Evolutionary conservation across 2,329 filamentous ascomycete species (phyloP), one percentile per base, ranked within the genome.

Genomic region (Mollisia scopiformis): DNA sequence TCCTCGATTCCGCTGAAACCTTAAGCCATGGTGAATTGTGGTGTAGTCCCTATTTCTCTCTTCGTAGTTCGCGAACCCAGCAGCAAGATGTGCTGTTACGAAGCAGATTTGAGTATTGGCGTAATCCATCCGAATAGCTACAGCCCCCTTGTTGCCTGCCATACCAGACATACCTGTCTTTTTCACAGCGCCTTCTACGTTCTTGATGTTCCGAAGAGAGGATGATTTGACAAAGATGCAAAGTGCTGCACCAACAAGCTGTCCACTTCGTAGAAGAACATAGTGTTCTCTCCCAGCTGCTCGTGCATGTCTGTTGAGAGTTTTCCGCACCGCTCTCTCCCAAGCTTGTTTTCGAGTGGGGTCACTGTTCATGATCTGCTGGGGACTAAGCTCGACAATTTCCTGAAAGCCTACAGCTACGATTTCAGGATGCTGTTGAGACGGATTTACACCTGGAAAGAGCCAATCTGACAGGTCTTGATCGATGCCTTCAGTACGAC

Each of bases 321-420:
- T 92, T 49, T 80, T 81, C 66, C 89, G 88, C 25, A 98, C 93
- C 3, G 91, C 88, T 56, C 83, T 79, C 74, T 99, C 95, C 95
- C 95, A 99, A 21, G 88, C 79, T 65, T 92, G 88, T 66, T 94
- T 91, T 57, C 91, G 85, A 2, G 88, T 87, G 1, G 95, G 95
- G 73, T 99, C 94, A 62, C 93, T 98, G 66, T 96, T 97, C 93
- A 99, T 97, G 72, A 99, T 98, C 72, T 99, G 95, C 74, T 98
- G 94, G 16, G 96, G 95, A 69, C 92, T 97, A 50, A 99, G 80
- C 72, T 97, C 92, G n/a, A 99, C 95, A 64, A 99, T 98, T 75
- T 99, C 95, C 73, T 99, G 95, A 70, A 99, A 98, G 0, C 92
- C 95, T 16, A 97, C 88, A 7, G 90, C 93, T 55, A 96, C 88